Base-by-base conservation (phyloP, 768 basidiomycete species). In the Royoungia palumana region DNA sequence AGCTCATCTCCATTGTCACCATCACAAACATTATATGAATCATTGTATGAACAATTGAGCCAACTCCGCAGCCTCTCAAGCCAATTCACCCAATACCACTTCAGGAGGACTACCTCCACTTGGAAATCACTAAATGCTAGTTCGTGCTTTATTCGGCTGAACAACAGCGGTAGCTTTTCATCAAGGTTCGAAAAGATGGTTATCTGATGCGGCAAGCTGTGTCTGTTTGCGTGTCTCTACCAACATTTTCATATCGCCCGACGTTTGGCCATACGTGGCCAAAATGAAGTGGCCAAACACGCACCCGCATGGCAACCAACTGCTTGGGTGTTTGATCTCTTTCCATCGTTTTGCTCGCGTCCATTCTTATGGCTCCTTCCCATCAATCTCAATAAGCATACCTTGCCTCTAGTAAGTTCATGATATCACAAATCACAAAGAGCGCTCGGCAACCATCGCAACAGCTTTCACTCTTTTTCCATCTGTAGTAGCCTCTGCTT, bases 231-330 rank as follows among this genome's bases (percentile, higher is more conserved):
- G 10, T 25, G 9, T 50, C 39, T 53, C 51, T 60, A 52, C 59
- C 9, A 55, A 58, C 59, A 34, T 49, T 40, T 55, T 55, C 62
- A 64, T 62, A 62, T 55, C 56, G 56, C 61, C 53, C 56, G 59
- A 50, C 44, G 39, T 37, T 58, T 32, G 32, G 41, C 49, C 35
- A 37, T 60, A 43, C 41, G 47, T 51, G 35, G 34, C 46, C 56
- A 49, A 32, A 32, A 30, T 53, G 36, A 30, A 35, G 35, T 41
- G 30, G 25, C 32, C 32, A 32, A 30, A 47, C 42, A 46, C 43
- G 37, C 20, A 41, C 52, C 12, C 53, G 52, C 58, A 55, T 50
- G 58, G 55, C 27, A 46, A 13, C 48, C 36, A 41, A 45, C 46
- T 49, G 55, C 28, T 50, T 44, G 37, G 44, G 46, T 20, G 44